phyloP scores from a whole-genome alignment of 805 yeast species.

The Gaillardinia entomophila region DNA sequence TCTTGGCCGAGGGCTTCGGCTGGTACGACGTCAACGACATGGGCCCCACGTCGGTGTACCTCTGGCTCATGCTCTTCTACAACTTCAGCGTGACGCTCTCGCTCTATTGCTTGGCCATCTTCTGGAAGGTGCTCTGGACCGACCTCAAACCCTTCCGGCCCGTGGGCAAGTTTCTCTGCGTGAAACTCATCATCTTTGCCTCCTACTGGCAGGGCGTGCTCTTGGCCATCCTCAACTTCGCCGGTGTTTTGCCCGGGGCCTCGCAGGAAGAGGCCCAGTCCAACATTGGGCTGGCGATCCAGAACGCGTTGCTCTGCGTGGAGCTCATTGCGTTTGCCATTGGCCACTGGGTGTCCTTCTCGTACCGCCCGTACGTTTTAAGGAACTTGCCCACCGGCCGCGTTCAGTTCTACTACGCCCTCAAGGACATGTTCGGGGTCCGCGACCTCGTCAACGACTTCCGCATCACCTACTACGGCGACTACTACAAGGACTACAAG shows the following conservation, averaged over 20 bases:
- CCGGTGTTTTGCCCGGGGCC: slow-evolving; percentile 38
- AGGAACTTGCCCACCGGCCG: slow-evolving; percentile 63
- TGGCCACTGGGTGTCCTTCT: slow-evolving; percentile 85
- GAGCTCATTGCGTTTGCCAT: slow-evolving; percentile 83
- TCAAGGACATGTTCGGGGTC: slow-evolving; percentile 69
- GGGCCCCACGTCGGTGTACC: slow-evolving; percentile 43
- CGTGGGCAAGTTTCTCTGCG: slow-evolving; percentile 88
- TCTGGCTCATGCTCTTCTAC: slow-evolving; percentile 66
- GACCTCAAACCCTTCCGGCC: slow-evolving; percentile 81
- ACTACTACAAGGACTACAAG: slow-evolving; percentile 65
- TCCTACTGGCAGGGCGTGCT: slow-evolving; percentile 94
- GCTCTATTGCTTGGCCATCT: slow-evolving; percentile 76
- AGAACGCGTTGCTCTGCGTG: slow-evolving; percentile 71
- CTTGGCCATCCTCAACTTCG: slow-evolving; percentile 46
- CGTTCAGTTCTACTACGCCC: slow-evolving; percentile 53
- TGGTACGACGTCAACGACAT: slow-evolving; percentile 48
- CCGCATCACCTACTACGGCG: slow-evolving; percentile 62
- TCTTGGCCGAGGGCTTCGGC: slow-evolving; percentile 42
- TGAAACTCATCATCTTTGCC: slow-evolving; percentile 89
- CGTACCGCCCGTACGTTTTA: slow-evolving; percentile 65
- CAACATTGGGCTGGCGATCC: slow-evolving; percentile 55
- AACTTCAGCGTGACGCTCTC: slow-evolving; percentile 79
- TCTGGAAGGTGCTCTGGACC: slow-evolving; percentile 83
- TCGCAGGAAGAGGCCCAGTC: slow-evolving; percentile 18
- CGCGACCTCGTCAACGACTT: slow-evolving; percentile 81